A percentile compares a stretch with the other conserved stretches of the same genome.
Conservation (phyloP, 2,329 filamentous ascomycete genomes). For the Aspergillus japonicus region DNA sequence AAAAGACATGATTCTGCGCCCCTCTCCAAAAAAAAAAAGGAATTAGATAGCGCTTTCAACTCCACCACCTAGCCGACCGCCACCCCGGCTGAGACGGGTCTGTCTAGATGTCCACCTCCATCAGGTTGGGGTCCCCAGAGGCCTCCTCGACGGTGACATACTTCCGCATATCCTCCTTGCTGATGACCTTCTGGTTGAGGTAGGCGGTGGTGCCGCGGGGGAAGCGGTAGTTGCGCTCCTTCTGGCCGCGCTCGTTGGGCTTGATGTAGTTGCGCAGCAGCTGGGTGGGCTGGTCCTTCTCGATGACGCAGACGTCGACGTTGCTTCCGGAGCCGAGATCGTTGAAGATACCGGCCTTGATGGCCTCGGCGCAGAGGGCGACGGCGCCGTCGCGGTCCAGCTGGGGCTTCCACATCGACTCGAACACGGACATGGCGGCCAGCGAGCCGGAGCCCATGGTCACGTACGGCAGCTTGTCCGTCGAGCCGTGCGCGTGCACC, state of each 20-base stretch:
- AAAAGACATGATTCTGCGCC: constrained; percentile 13
- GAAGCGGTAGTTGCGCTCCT: constrained; percentile 93
- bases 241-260: constrained; percentile 86
- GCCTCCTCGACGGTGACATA: constrained; percentile 91
- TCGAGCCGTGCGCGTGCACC: constrained; percentile 96
- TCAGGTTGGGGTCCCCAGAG: constrained; percentile 64
- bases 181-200: constrained; percentile 94
- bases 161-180: constrained; percentile 87
- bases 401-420: constrained; percentile 86
- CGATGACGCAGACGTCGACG: constrained; percentile 95
- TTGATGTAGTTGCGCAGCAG: constrained; percentile 89
- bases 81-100: no score
- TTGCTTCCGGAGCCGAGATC: constrained; percentile 96
- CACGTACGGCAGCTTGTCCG: constrained; percentile 97
- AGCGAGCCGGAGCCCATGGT: constrained; percentile 97
- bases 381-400: constrained; percentile 79
- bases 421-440: constrained; percentile 96
- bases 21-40: not conserved
- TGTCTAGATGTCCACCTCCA: constrained; percentile 58
- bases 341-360: constrained; percentile 97
- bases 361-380: constrained; percentile 78
- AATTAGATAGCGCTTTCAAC: not conserved
- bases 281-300: constrained; percentile 83
- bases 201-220: constrained; percentile 89
- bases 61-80: not conserved